Percentiles rank a stretch among this genome's conserved stretches.
These are phyloP conservation scores for Carex kokanica DNA, from an alignment of 176 grass and related monocot species.

Conservation along the genomic window DNA sequence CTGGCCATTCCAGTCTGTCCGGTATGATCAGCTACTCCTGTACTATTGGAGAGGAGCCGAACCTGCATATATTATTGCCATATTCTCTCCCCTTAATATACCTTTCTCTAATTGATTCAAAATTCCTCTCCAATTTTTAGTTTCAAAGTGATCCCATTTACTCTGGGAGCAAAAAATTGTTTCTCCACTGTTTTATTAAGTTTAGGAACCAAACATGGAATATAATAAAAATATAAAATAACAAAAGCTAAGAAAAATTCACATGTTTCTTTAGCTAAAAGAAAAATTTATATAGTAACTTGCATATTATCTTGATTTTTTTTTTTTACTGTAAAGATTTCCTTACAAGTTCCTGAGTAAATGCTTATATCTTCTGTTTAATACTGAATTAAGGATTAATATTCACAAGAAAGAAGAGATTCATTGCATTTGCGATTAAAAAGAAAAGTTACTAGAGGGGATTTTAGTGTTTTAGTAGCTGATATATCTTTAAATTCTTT, in stretches of 20 bases:
- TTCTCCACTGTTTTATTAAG: neutral
- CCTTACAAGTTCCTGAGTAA: neutral
- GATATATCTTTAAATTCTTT: neutral
- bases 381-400: neutral
- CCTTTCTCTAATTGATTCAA: neutral
- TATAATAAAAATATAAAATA: neutral
- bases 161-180: neutral
- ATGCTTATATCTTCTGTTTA: neutral
- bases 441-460: neutral
- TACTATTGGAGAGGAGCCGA: neutral
- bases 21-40: neutral
- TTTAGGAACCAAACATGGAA: neutral
- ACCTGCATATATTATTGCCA: neutral
- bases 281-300: neutral
- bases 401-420: neutral
- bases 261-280: neutral
- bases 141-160: neutral
- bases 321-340: neutral
- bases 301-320: neutral
- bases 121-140: neutral
- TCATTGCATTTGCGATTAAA: neutral
- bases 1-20: neutral
- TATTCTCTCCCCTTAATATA: neutral
- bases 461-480: neutral
- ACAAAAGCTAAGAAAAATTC: too few relatives aligned